Conservation (phyloP, 768 basidiomycete species). For the Termitomyces sp. region DNA sequence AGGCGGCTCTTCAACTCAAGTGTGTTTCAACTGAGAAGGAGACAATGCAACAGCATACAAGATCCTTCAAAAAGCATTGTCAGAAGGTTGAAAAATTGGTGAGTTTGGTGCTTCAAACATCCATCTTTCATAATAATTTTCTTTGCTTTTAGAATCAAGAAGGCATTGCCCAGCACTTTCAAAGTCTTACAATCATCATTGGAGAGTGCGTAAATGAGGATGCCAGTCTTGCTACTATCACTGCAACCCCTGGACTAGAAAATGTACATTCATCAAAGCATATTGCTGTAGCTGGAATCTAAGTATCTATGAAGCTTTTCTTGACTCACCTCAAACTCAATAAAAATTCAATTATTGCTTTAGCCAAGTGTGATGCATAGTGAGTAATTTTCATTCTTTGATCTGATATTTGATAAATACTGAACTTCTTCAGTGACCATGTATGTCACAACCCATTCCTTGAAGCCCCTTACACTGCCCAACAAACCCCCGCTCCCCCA, state of each 20-base stretch:
- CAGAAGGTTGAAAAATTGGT: background rate
- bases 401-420: background rate
- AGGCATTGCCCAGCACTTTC: background rate
- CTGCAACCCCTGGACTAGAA: background rate
- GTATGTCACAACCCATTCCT: too few species aligned
- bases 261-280: background rate
- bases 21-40: background rate
- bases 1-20: background rate
- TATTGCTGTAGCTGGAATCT: background rate
- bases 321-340: background rate
- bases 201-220: background rate
- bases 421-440: background rate
- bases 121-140: background rate
- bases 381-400: background rate
- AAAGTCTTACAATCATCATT: background rate
- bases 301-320: background rate
- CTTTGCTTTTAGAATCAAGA: background rate
- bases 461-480: too few species aligned
- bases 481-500: too few species aligned
- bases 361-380: background rate
- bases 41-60: background rate
- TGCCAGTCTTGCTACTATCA: background rate
- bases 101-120: background rate
- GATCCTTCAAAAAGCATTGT: background rate
- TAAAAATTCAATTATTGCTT: background rate